Base-by-base conservation (phyloP, 1,284 basidiomycete species). In the Jaminaea rosea region DNA sequence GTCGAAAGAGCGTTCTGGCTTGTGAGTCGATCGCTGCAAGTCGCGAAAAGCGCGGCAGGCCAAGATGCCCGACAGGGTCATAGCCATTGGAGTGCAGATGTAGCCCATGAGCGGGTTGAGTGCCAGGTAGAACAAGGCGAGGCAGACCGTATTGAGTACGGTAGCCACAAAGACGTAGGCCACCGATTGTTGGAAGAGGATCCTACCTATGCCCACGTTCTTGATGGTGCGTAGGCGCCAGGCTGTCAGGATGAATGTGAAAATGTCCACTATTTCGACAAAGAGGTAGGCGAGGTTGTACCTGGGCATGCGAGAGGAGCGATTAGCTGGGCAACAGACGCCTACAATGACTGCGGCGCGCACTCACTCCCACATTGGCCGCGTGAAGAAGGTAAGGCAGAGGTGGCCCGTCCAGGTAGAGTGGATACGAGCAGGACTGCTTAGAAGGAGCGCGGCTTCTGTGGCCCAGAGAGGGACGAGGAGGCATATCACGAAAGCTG, bases 31-130 rank as follows among this genome's bases (percentile, higher is more conserved):
- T n/a, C n/a, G 19, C 23, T 42, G 39, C 17, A 42, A 23, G 19
- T 42, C 39, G 7, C 39, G 39, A 23, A 42, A 42, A 23, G 39
- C 19, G 39, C 39, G 39, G 11, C 39, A 42, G 39, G 39, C 39
- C 23, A 42, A 24, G 17, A 42, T 24, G 19, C 39, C 39, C 17
- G 39, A 42, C 7, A 42, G 11, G 4, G 39, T 42, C 39, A 42
- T 17, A 17, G 39, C 39, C 19, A 42, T 17, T 13, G 39, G 39
- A 5, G 39, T 21, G 39, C 17, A 21, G 39, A 42, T 21, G 39
- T 42, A 42, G 19, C 19, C 23, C 19, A 42, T n/a, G 39, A 42
- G 11, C 13, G 39, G 39, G 17, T 42, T 42, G 19, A 24, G 39
- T n/a, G 11, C 24, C 19, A 23, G 13, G 39, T 42, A 42, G 39